Conservation (phyloP, 2,329 filamentous ascomycete species). For the Keithomyces neogunnii region DNA sequence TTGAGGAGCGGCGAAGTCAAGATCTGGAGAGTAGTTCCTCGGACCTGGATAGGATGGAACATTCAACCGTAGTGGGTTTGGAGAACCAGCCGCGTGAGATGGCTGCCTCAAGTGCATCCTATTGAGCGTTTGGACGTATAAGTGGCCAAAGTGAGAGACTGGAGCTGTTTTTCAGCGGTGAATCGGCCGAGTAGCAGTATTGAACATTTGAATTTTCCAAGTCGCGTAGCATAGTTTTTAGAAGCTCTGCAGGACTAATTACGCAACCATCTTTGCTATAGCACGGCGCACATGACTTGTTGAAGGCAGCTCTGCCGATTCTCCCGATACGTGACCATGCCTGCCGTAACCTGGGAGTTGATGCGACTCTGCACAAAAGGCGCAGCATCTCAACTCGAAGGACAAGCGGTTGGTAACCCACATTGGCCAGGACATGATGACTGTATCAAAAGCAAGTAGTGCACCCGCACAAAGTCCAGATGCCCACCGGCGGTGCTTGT, state of each 20-base stretch:
- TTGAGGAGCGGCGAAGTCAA: constrained; percentile 89
- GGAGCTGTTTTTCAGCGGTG: neutral
- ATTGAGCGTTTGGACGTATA: constrained; percentile 2
- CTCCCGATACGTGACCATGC: no score
- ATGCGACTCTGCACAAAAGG: no score
- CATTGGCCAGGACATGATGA: no score
- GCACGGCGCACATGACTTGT: no score
- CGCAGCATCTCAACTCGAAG: no score
- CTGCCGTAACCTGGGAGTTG: no score
- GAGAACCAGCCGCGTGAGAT: constrained; percentile 6
- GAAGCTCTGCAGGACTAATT: neutral
- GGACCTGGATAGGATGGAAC: constrained; percentile 88
- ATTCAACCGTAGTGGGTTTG: constrained; percentile 42
- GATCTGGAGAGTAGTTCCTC: constrained; percentile 92
- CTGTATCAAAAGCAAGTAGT: no score
- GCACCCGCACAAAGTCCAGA: no score
- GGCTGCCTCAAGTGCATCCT: constrained; percentile 4
- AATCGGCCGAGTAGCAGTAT: neutral
- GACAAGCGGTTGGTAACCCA: no score
- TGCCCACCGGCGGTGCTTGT: no score
- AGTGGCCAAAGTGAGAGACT: neutral
- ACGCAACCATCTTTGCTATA: neutral
- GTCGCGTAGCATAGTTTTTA: constrained; percentile 3
- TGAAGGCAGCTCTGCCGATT: no score
- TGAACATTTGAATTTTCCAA: neutral